Evolutionary conservation across 805 yeast genomes (phyloP).

Genomic region (Kurtzmaniella fragi): DNA sequence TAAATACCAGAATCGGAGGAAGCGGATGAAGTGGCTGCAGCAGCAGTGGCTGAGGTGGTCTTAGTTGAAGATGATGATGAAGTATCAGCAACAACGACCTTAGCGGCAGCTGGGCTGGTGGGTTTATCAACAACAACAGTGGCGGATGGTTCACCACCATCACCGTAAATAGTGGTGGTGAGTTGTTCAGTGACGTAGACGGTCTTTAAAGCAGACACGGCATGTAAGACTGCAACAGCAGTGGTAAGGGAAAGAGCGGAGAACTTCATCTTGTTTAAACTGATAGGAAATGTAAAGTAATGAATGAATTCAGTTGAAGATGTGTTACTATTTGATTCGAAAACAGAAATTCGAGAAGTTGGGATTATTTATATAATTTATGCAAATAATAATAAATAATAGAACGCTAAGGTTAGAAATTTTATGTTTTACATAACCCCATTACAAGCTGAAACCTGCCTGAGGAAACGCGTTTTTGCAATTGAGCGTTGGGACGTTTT

Average conservation of each 20-base stretch:
- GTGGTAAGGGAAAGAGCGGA: conserved; percentile 6
- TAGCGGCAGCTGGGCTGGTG: conserved; percentile 1
- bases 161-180: conserved; percentile 19
- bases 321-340: neutral
- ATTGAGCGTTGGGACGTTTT: too few relatives aligned
- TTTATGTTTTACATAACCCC: conserved; percentile 13
- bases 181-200: conserved; percentile 24
- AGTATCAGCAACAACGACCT: conserved; percentile 1
- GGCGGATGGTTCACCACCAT: conserved; percentile 5
- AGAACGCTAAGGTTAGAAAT: conserved; percentile 14
- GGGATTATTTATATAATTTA: too few relatives aligned
- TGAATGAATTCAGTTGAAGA: conserved; percentile 1
- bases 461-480: too few relatives aligned
- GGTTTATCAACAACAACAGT: neutral
- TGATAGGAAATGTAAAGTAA: neutral
- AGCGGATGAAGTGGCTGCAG: conserved; percentile 5
- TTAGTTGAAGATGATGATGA: conserved; percentile 9
- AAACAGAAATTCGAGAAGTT: neutral
- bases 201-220: conserved; percentile 16
- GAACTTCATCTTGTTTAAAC: conserved; percentile 1
- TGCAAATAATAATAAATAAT: conserved; percentile 8
- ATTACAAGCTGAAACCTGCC: neutral
- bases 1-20: conserved; percentile 12
- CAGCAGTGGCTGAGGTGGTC: conserved; percentile 1
- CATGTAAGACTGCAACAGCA: conserved; percentile 15